Conservation (phyloP, 2,329 filamentous ascomycete genomes). For the Penicillium sp. region DNA sequence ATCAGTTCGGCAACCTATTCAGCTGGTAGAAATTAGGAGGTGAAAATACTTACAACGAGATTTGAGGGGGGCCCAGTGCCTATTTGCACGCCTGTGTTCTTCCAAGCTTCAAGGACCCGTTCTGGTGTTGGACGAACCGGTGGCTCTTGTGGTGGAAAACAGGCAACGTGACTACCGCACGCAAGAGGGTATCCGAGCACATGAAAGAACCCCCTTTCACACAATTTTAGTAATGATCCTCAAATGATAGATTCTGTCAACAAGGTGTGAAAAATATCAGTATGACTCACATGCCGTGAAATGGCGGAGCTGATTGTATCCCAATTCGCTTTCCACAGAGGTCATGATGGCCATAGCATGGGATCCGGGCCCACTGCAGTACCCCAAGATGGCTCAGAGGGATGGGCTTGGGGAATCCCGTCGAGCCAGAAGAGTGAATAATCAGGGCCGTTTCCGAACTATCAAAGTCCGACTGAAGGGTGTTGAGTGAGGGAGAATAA, state of each 20-base stretch:
- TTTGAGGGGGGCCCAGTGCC: not conserved
- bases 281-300: not conserved
- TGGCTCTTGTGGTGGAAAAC: not conserved
- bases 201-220: not conserved
- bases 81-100: not conserved
- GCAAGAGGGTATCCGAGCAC: not conserved
- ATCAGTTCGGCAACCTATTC: not conserved
- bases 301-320: not conserved
- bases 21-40: not conserved
- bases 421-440: not conserved
- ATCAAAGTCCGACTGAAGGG: not conserved
- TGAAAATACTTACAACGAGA: not conserved
- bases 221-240: not conserved
- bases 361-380: not conserved
- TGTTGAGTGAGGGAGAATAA: not conserved
- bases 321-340: not conserved
- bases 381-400: not conserved
- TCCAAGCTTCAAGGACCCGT: not conserved
- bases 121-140: not conserved
- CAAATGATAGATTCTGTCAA: not conserved
- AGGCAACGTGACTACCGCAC: not conserved
- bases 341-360: not conserved
- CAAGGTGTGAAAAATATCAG: not conserved
- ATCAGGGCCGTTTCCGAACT: not conserved
- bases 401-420: not conserved